Evolutionary conservation across 2,329 filamentous ascomycete genomes (phyloP), one percentile per base, ranked within the genome.

Genomic region (Paracoccidioides brasiliensis): DNA sequence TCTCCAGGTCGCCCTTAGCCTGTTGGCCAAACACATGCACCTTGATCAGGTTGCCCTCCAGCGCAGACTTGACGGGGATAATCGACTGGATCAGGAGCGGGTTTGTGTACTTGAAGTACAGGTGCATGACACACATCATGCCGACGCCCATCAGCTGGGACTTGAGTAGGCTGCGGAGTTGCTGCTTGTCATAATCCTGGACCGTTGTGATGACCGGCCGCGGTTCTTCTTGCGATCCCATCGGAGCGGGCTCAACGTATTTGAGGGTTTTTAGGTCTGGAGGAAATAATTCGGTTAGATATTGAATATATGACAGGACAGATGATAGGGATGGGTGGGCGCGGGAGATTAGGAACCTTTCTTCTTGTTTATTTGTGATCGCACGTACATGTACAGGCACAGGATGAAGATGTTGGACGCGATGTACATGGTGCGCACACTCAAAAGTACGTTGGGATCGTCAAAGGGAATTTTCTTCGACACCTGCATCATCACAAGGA

Each of bases 61-160:
- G 81, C 48, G 90, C 91, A 70, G 86, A 81, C 85, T 98, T 98
- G 74, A 97, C 79, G 38, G 93, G 93, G 69, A 98, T 93, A 77
- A 98, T 95, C 72, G 87, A 94, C 82, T 98, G 93, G 77, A 98
- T 95, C 67, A 96, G 79, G 53, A 98, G 87, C 44, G 93, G 93
- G 83, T 97, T 98, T 77, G 90, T 97, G 85, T 97, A 98, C 74
- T 96, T 90, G 80, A 98, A 87, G 84, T 97, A 98, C 59, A 98
- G 63, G 78, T 98, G 93, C 91, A 98, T 97, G 69, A 96, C 88
- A 59, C 75, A 83, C 91, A 98, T 97, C 90, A 98, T 98, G 72
- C 81, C 90, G 57, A 98, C 79, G 58, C 93, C 93, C 88, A 95
- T 97, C 67, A 94, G 76, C 77, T 97, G 91, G 61, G 85, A 81